These are phyloP conservation scores for Termitomyces sp. DNA, from an alignment of 768 basidiomycete species.

Conservation along the genomic window DNA sequence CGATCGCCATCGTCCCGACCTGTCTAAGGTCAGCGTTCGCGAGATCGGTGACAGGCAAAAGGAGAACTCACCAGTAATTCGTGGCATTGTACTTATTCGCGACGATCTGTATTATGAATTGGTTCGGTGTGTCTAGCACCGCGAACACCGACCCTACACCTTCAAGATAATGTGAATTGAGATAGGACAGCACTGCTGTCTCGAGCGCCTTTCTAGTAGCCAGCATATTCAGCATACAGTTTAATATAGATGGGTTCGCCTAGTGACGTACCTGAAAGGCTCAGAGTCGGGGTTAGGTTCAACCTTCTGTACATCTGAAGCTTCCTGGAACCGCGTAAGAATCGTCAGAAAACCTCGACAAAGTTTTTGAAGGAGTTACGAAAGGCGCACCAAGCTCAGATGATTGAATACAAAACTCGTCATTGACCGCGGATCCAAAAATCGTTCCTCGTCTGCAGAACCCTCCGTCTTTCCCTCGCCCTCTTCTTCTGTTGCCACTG, in stretches of 20 bases:
- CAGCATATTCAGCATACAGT: background rate
- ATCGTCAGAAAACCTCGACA: constrained; percentile 1
- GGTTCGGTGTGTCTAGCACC: constrained; percentile 35
- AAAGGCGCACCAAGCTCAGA: constrained; percentile 62
- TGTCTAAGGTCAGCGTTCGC: constrained; percentile 24
- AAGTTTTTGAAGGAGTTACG: background rate
- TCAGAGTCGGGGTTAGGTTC: constrained; percentile 67
- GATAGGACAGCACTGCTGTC: constrained; percentile 60
- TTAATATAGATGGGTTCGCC: background rate
- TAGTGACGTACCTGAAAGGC: constrained; percentile 60
- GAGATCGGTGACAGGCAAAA: background rate
- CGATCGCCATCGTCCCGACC: constrained; percentile 96
- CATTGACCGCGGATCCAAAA: constrained; percentile 80
- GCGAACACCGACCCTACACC: constrained; percentile 77
- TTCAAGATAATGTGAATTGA: constrained; percentile 77
- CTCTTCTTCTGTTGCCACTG: background rate
- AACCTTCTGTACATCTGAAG: constrained; percentile 64
- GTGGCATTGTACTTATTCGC: constrained; percentile 93
- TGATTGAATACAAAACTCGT: constrained; percentile 85
- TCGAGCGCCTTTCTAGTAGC: constrained; percentile 64
- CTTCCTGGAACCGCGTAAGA: constrained; percentile 49
- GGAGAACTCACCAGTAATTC: constrained; percentile 75
- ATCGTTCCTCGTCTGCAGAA: constrained; percentile 58
- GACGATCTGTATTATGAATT: constrained; percentile 79
- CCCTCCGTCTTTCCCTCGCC: constrained; percentile 12